Conservation (phyloP, 306 rosid genomes). For the Prunus armeniaca region DNA sequence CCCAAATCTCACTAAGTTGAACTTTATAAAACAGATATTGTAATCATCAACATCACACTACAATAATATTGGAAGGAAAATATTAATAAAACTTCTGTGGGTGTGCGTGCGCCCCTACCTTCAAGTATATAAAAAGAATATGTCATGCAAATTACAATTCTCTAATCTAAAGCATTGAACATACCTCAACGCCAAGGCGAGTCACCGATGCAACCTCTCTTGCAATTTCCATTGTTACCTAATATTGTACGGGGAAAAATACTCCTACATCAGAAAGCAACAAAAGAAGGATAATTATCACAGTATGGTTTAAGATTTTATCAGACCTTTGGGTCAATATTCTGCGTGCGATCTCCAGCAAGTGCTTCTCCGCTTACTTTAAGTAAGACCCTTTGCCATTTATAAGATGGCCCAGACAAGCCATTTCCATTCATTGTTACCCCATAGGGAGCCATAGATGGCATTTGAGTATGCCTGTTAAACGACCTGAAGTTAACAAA, state of each 20-base stretch:
- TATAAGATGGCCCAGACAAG: conserved; percentile 43
- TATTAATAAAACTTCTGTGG: neutral
- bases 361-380: conserved; percentile 99
- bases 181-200: conserved; percentile 95
- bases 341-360: conserved; percentile 79
- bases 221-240: conserved; percentile 92
- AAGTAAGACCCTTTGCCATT: conserved; percentile 93
- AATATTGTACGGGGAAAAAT: conserved; percentile 11
- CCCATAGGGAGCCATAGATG: conserved; percentile 50
- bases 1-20: neutral
- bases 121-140: neutral
- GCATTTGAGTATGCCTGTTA: conserved; percentile 46
- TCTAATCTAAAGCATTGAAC: conserved; percentile 1
- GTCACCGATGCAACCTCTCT: conserved; percentile 95
- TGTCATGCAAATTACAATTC: neutral
- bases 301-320: neutral
- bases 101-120: neutral
- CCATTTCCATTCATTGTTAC: conserved; percentile 54
- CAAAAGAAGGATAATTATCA: neutral
- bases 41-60: neutral
- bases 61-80: neutral
- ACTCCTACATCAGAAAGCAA: conserved; percentile 9
- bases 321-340: conserved; percentile 90
- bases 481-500: conserved; percentile 13
- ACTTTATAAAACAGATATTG: neutral